Conservation (phyloP, 176 grass and related monocot species). For the Triticum urartu region DNA sequence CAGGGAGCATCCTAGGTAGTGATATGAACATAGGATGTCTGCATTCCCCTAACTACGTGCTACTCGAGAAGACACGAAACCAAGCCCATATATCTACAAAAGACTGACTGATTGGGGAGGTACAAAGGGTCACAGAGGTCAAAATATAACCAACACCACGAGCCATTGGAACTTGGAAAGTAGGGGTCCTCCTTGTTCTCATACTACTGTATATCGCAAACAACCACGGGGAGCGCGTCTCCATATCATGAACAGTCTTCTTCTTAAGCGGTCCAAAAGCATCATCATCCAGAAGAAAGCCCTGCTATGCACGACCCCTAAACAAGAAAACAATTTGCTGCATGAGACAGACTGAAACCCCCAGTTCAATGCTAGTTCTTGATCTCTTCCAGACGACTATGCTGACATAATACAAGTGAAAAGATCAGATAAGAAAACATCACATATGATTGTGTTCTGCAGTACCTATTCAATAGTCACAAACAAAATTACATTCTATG, state of each 20-base stretch:
- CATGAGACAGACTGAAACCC: slow-evolving; percentile 1
- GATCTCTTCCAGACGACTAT: not conserved
- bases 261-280: slow-evolving; percentile 54
- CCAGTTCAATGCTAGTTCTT: not conserved
- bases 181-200: slow-evolving; percentile 60
- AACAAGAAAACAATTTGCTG: not conserved
- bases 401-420: too few relatives aligned
- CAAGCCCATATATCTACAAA: not conserved
- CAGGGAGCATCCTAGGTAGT: too few relatives aligned
- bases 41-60: not conserved
- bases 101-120: not conserved
- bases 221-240: slow-evolving; percentile 52
- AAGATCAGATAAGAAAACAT: not conserved
- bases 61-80: not conserved
- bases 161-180: slow-evolving; percentile 47
- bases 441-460: not conserved
- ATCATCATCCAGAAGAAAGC: slow-evolving; percentile 66
- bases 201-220: slow-evolving; percentile 19
- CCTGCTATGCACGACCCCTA: slow-evolving; percentile 51
- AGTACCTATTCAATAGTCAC: not conserved
- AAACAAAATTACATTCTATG: not conserved
- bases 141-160: not conserved
- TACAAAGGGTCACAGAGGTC: not conserved
- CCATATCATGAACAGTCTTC: slow-evolving; percentile 47
- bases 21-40: too few relatives aligned